Conservation (phyloP, 352 stramenopile species). For the Discostella stelligera region DNA sequence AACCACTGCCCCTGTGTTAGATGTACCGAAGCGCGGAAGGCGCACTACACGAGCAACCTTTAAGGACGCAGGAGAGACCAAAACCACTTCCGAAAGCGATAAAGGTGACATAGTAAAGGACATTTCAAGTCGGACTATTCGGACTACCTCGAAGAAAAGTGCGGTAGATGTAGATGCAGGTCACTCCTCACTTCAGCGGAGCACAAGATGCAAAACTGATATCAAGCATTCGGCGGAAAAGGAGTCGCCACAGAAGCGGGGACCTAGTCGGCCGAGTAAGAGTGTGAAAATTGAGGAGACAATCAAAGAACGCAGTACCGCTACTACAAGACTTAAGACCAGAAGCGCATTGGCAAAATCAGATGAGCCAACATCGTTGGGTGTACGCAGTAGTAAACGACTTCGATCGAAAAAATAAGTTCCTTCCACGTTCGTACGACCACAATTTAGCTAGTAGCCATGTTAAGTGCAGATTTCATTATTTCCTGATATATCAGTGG, state of each 20-base stretch:
- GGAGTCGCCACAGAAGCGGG: background rate
- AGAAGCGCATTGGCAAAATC: background rate
- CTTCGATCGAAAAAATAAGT: slow-evolving; percentile 10
- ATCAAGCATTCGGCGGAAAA: background rate
- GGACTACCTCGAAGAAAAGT: background rate
- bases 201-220: background rate
- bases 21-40: background rate
- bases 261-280: slow-evolving; percentile 4
- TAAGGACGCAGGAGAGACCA: background rate
- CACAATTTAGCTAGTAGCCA: no score
- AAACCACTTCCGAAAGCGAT: background rate
- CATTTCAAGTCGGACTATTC: background rate
- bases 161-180: background rate
- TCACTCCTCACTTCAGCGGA: background rate
- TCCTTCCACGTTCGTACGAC: no score
- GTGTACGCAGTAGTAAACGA: slow-evolving; percentile 8
- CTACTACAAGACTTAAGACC: slow-evolving; percentile 1
- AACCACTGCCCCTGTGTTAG: background rate
- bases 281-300: background rate
- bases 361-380: slow-evolving; percentile 2
- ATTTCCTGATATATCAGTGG: no score
- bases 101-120: background rate
- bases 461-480: no score
- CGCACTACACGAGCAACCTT: background rate
- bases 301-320: background rate